phyloP scores from a whole-genome alignment of 2,329 filamentous ascomycete genomes.

The Helminthosporium solani region DNA sequence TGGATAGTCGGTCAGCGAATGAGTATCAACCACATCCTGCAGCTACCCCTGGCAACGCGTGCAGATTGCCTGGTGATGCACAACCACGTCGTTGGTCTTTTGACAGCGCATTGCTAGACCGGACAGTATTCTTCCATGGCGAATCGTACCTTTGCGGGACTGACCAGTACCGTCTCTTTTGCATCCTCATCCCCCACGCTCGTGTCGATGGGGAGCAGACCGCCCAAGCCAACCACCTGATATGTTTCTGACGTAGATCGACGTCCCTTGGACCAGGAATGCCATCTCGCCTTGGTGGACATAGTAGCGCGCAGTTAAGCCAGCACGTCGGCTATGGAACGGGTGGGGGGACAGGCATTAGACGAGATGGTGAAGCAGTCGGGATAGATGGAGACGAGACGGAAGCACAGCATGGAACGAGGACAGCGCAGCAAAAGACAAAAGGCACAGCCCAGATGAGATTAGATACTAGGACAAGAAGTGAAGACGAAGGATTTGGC shows the following conservation, averaged over 20 bases:
- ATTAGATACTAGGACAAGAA: constrained; percentile 10
- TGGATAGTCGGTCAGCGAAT: constrained; percentile 36
- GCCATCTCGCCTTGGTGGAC: constrained; percentile 43
- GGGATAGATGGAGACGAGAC: not conserved
- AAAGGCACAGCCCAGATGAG: too few species aligned
- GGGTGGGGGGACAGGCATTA: not conserved
- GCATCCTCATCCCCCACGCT: constrained; percentile 15
- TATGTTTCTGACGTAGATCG: constrained; percentile 37
- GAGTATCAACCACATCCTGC: constrained; percentile 29
- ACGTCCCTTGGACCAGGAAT: constrained; percentile 47
- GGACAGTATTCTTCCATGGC: not conserved
- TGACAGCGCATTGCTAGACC: constrained; percentile 31
- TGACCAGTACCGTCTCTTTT: constrained; percentile 11
- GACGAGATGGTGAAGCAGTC: not conserved
- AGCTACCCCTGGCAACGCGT: constrained; percentile 21
- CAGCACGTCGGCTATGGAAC: not conserved
- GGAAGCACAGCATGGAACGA: constrained; percentile 11
- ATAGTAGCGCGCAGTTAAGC: not conserved
- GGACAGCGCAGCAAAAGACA: too few species aligned
- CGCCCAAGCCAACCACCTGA: constrained; percentile 42
- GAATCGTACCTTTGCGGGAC: constrained; percentile 34
- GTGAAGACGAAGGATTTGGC: not conserved
- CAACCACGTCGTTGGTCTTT: constrained; percentile 31
- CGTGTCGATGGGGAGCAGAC: constrained; percentile 40
- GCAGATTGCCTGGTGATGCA: constrained; percentile 24